Percentiles rank a stretch among this genome's conserved stretches.
Conservation (phyloP, 2,329 filamentous ascomycete species). For the Alternaria metachromatica region DNA sequence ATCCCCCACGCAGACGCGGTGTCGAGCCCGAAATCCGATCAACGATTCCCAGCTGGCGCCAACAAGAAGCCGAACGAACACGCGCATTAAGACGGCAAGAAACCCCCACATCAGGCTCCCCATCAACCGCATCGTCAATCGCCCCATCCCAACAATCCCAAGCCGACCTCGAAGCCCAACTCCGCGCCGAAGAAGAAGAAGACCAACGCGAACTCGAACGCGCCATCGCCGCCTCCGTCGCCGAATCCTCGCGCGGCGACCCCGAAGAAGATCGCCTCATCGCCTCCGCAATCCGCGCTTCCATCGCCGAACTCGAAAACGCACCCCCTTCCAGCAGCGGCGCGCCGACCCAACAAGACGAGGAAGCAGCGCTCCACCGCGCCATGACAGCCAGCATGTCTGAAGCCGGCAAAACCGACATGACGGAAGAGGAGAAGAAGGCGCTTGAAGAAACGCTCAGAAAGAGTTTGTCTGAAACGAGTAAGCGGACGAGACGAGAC, state of each 20-base stretch:
- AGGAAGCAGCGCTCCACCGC: conserved; percentile 56
- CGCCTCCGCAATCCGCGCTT: conserved; percentile 76
- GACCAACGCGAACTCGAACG: conserved; percentile 71
- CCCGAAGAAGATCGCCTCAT: conserved; percentile 72
- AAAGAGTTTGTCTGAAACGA: conserved; percentile 54
- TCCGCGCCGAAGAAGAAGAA: conserved; percentile 40
- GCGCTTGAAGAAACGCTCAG: conserved; percentile 55
- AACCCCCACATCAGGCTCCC: conserved; percentile 33
- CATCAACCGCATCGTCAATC: not conserved
- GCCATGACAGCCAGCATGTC: conserved; percentile 60
- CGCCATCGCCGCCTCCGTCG: conserved; percentile 70
- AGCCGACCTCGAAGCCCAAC: conserved; percentile 26
- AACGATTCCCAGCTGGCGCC: conserved; percentile 22
- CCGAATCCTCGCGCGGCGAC: conserved; percentile 73
- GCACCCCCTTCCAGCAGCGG: conserved; percentile 30
- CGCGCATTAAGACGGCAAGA: conserved; percentile 27
- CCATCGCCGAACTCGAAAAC: conserved; percentile 65
- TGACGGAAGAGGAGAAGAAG: conserved; percentile 45
- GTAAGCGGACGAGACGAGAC: conserved; percentile 17
- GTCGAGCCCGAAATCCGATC: conserved; percentile 21
- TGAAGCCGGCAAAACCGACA: conserved; percentile 48
- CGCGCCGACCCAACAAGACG: conserved; percentile 40
- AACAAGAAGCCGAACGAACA: conserved; percentile 19
- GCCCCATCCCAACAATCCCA: conserved; percentile 17
- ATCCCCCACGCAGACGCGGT: conserved; percentile 12